These are phyloP conservation scores for Paraurostyla sp. DNA, from an alignment of 73 alveolate genomes.

Conservation along the genomic window DNA sequence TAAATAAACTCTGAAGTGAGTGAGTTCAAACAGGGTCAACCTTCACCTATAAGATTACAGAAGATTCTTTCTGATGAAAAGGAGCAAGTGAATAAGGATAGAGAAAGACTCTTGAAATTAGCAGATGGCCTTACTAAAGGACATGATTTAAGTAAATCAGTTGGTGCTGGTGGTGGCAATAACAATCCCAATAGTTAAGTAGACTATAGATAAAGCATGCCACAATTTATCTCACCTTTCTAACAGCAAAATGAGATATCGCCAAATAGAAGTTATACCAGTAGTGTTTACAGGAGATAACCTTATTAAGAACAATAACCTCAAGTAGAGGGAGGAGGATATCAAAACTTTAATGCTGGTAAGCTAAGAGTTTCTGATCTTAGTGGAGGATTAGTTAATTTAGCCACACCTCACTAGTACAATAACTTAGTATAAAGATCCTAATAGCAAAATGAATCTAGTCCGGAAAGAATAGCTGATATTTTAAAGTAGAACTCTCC, in stretches of 20 bases:
- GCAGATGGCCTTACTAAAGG: slow-evolving; percentile 30
- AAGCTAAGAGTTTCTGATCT: slow-evolving; percentile 38
- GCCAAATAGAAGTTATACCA: neutral
- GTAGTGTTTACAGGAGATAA: neutral
- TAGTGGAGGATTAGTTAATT: neutral
- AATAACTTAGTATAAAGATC: neutral
- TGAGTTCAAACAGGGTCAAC: slow-evolving; percentile 12
- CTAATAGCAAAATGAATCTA: neutral
- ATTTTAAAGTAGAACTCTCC: slow-evolving; percentile 42
- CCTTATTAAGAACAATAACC: neutral
- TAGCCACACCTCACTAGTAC: slow-evolving; percentile 18
- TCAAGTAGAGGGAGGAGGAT: no score
- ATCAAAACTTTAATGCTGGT: neutral
- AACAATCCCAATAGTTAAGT: neutral
- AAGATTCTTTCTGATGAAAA: slow-evolving; percentile 22
- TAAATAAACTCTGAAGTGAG: neutral
- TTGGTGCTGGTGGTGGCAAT: neutral
- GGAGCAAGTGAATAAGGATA: neutral
- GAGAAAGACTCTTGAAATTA: slow-evolving; percentile 29
- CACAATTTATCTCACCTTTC: slow-evolving; percentile 10
- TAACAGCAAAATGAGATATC: neutral
- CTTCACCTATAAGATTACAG: slow-evolving; percentile 48
- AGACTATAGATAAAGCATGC: neutral
- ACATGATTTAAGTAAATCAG: neutral
- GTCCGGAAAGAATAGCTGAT: slow-evolving; percentile 60